These are phyloP conservation scores for Trichopus zeylanicus DNA, from an alignment of 116 monocot genomes.

Conservation along the genomic window DNA sequence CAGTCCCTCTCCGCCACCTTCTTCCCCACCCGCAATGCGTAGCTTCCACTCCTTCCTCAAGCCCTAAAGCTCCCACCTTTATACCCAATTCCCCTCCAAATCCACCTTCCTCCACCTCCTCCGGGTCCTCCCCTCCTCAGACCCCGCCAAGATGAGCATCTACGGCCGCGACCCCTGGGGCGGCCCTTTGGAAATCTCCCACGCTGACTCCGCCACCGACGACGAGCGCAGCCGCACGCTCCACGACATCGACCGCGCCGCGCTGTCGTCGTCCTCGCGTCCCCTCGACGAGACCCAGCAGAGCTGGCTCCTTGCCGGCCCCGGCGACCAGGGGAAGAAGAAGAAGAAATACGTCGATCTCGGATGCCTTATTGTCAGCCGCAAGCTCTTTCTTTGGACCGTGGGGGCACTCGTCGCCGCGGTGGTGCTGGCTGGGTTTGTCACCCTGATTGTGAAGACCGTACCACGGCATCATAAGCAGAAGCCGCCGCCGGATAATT, in stretches of 20 bases:
- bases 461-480: slow-evolving; percentile 60
- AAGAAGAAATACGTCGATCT: slow-evolving; percentile 97
- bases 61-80: too few relatives aligned
- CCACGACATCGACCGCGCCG: slow-evolving; percentile 64
- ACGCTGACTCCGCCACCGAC: slow-evolving; percentile 83
- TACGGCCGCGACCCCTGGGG: slow-evolving; percentile 98
- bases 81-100: too few relatives aligned
- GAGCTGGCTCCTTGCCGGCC: slow-evolving; percentile 97
- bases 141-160: slow-evolving; percentile 33
- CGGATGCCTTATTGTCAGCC: slow-evolving; percentile 84
- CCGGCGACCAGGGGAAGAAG: slow-evolving; percentile 71
- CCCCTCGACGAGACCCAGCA: slow-evolving; percentile 97
- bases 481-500: slow-evolving; percentile 74
- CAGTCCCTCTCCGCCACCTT: too few relatives aligned
- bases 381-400: slow-evolving; percentile 72
- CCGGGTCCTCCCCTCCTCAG: too few relatives aligned
- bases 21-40: too few relatives aligned
- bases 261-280: slow-evolving; percentile 56
- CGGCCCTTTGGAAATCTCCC: slow-evolving; percentile 83
- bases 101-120: too few relatives aligned
- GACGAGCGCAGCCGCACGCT: slow-evolving; percentile 92
- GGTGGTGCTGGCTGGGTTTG: slow-evolving; percentile 53
- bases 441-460: slow-evolving; percentile 64
- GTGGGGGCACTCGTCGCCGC: slow-evolving; percentile 45
- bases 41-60: too few relatives aligned